Percentiles rank a stretch among this genome's conserved stretches.
phyloP scores from a whole-genome alignment of 176 grass and related monocot species.

The Saccharum officinarum region DNA sequence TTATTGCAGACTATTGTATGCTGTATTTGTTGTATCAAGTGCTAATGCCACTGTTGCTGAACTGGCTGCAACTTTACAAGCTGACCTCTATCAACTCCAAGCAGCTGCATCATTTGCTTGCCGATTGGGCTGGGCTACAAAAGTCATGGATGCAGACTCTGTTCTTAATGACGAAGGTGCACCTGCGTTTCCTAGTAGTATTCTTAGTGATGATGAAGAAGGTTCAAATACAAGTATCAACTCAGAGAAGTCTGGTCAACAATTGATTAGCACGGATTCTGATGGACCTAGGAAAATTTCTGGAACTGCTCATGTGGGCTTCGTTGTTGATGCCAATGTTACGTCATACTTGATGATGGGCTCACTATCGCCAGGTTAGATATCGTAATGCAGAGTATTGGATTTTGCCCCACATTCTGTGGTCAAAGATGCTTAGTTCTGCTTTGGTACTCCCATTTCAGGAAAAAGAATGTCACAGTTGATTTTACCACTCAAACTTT shows the following conservation, averaged over 20 bases:
- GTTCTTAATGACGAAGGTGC: slow-evolving; percentile 59
- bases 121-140: slow-evolving; percentile 84
- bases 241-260: slow-evolving; percentile 78
- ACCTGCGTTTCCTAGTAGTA: slow-evolving; percentile 53
- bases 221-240: slow-evolving; percentile 83
- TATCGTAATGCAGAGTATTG: background rate
- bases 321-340: slow-evolving; percentile 98
- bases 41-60: slow-evolving; percentile 96
- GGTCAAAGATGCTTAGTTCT: background rate
- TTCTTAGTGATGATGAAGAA: slow-evolving; percentile 97
- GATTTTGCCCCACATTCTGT: background rate
- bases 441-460: background rate
- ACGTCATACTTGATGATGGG: slow-evolving; percentile 99
- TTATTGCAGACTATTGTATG: slow-evolving; percentile 84
- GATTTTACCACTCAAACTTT: background rate
- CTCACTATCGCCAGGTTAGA: slow-evolving; percentile 91
- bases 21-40: slow-evolving; percentile 97
- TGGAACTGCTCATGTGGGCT: slow-evolving; percentile 79
- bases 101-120: slow-evolving; percentile 97
- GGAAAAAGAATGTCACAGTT: background rate
- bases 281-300: slow-evolving; percentile 64
- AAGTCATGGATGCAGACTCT: slow-evolving; percentile 75
- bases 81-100: slow-evolving; percentile 84
- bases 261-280: slow-evolving; percentile 47
- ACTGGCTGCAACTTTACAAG: slow-evolving; percentile 90